Conservation (phyloP, 1,284 basidiomycete species). For the Taiwanofungus camphoratus region DNA sequence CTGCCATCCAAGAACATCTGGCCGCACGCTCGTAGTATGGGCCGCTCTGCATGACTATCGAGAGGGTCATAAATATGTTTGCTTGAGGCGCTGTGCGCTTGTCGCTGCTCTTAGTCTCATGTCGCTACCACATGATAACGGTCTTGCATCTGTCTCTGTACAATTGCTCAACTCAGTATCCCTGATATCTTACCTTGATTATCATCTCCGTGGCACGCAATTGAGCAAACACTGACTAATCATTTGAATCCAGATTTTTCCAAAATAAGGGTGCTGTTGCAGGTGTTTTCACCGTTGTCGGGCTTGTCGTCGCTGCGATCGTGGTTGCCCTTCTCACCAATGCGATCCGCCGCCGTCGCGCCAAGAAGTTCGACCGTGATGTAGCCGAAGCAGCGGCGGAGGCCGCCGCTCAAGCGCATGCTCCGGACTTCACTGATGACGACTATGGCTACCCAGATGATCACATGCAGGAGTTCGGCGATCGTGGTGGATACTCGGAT, state of each 20-base stretch:
- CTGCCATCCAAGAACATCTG: too few relatives aligned
- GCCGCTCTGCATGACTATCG: too few relatives aligned
- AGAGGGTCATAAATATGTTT: too few relatives aligned
- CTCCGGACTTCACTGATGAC: slow-evolving; percentile 49
- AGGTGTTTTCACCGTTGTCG: slow-evolving; percentile 64
- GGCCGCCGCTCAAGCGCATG: slow-evolving; percentile 26
- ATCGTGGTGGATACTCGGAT: slow-evolving; percentile 46
- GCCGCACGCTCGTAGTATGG: too few relatives aligned
- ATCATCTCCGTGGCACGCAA: too few relatives aligned
- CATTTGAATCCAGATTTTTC: slow-evolving; percentile 74
- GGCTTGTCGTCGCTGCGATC: slow-evolving; percentile 48
- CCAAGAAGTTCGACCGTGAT: slow-evolving; percentile 60
- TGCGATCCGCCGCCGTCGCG: slow-evolving; percentile 54
- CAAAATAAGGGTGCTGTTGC: slow-evolving; percentile 65
- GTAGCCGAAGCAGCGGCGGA: slow-evolving; percentile 52
- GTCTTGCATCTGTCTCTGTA: too few relatives aligned
- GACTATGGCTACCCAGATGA: slow-evolving; percentile 31
- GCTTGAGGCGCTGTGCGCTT: too few relatives aligned
- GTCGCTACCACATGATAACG: too few relatives aligned
- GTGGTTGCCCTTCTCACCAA: slow-evolving; percentile 48
- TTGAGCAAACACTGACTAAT: too few relatives aligned
- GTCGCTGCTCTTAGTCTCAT: too few relatives aligned
- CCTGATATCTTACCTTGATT: too few relatives aligned
- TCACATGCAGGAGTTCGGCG: slow-evolving; percentile 14
- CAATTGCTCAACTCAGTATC: too few relatives aligned